Conservation (phyloP, 768 basidiomycete species). For the Amanita molliuscula region DNA sequence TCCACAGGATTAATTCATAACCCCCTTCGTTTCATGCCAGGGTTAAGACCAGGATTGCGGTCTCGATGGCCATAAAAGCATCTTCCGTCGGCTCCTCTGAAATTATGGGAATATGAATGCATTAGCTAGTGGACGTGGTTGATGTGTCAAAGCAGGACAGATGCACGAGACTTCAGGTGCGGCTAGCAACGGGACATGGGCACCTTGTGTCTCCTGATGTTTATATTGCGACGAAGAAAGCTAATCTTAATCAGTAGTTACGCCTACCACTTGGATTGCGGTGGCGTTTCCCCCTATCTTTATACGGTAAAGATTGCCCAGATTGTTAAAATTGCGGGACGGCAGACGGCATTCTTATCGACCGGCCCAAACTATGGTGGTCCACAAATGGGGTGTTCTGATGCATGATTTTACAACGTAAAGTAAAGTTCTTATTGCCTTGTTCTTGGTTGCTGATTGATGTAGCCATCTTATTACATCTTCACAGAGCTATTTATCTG, state of each 20-base stretch:
- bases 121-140: not conserved
- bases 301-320: not conserved
- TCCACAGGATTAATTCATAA: not conserved
- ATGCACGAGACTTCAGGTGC: not conserved
- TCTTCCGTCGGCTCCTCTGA: not conserved
- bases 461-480: not conserved
- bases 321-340: not conserved
- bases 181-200: not conserved
- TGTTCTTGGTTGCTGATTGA: not conserved
- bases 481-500: not conserved
- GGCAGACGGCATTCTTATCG: not conserved
- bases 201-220: not conserved
- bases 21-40: not conserved
- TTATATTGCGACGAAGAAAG: not conserved
- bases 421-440: not conserved
- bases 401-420: not conserved
- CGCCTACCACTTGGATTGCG: not conserved
- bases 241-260: slow-evolving; percentile 2
- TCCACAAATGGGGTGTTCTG: not conserved
- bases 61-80: not conserved
- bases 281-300: not conserved
- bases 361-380: not conserved
- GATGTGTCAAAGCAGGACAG: not conserved
- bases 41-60: not conserved
- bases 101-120: not conserved